Base-by-base conservation (phyloP, 352 stramenopile genomes). In the Globisporangium middletonii region DNA sequence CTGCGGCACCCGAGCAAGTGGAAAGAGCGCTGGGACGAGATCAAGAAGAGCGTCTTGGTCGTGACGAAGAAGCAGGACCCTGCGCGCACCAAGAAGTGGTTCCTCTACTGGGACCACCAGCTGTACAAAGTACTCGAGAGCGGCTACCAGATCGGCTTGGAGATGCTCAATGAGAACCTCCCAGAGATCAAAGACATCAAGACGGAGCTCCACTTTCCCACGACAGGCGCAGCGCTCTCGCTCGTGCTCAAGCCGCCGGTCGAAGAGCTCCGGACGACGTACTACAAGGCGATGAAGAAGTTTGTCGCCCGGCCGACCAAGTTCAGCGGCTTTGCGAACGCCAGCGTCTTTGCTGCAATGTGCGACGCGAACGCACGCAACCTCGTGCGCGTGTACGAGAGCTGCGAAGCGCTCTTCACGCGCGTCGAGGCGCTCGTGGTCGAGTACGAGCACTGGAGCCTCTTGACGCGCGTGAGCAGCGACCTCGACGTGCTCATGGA, bases 271-370 rank as follows among this genome's bases (percentile, higher is more conserved):
- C 81, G 91, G 2, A 82, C 88, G n/a, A 88, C 81, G 13, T 98
- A 98, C 73, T 98, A 98, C 72, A 91, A 94, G 38, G 85, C 95
- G 19, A 92, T 98, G 81, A 98, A 97, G 57, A 97, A 96, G 38
- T 98, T 98, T 50, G 88, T 98, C n/a, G 74, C 77, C 0, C 87
- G 95, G 50, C 94, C 93, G 0, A 91, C 73, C 23, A 79, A 83
- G 50, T 98, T 98, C 54, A 67, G 73, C 15, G 92, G 93, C 1
- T 97, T 98, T 63, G 83, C 76, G 0, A 95, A 96, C 64, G 72
- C 75, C 6, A 71, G 84, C 12, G 72, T 98, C 4, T 98, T 96
- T 60, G 69, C 70, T 0, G 69, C 75, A 11, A 98, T 98, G 92
- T 92, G 84, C 30, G 79, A 93, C 33, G 71, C 72, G 45, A 98